Evolutionary conservation across 768 basidiomycete genomes (phyloP).

Genomic region (Bullera alba): DNA sequence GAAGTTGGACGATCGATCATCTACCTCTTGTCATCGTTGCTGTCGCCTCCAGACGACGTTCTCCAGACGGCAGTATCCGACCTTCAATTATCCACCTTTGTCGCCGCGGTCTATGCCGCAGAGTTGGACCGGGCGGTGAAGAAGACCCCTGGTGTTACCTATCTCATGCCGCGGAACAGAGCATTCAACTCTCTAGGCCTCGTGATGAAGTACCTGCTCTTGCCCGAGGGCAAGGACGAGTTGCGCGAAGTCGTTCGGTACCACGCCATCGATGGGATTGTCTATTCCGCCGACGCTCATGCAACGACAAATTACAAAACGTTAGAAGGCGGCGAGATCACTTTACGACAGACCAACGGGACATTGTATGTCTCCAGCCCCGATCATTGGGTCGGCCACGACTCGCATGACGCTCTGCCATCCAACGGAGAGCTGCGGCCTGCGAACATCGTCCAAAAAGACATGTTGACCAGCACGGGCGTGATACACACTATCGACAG

Average conservation of each 20-base stretch:
- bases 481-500: slow-evolving; percentile 73
- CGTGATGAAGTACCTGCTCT: slow-evolving; percentile 76
- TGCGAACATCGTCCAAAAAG: slow-evolving; percentile 34
- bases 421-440: slow-evolving; percentile 46
- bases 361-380: slow-evolving; percentile 47
- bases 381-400: slow-evolving; percentile 28
- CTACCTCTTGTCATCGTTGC: slow-evolving; percentile 78
- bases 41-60: slow-evolving; percentile 73
- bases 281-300: slow-evolving; percentile 57
- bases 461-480: slow-evolving; percentile 79
- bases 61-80: slow-evolving; percentile 71
- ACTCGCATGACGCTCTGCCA: slow-evolving; percentile 29
- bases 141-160: slow-evolving; percentile 65
- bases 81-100: slow-evolving; percentile 81
- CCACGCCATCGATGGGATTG: slow-evolving; percentile 68
- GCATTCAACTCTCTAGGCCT: slow-evolving; percentile 86
- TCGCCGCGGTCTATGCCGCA: slow-evolving; percentile 82
- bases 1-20: slow-evolving; percentile 63
- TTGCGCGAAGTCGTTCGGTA: slow-evolving; percentile 79
- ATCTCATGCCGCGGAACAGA: slow-evolving; percentile 80
- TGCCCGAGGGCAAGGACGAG: slow-evolving; percentile 65
- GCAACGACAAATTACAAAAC: slow-evolving; percentile 54
- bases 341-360: slow-evolving; percentile 57
- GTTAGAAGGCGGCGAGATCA: slow-evolving; percentile 75
- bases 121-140: slow-evolving; percentile 64